Evolutionary conservation across 2,329 filamentous ascomycete genomes (phyloP).

Genomic region (Periconia macrospinosa): DNA sequence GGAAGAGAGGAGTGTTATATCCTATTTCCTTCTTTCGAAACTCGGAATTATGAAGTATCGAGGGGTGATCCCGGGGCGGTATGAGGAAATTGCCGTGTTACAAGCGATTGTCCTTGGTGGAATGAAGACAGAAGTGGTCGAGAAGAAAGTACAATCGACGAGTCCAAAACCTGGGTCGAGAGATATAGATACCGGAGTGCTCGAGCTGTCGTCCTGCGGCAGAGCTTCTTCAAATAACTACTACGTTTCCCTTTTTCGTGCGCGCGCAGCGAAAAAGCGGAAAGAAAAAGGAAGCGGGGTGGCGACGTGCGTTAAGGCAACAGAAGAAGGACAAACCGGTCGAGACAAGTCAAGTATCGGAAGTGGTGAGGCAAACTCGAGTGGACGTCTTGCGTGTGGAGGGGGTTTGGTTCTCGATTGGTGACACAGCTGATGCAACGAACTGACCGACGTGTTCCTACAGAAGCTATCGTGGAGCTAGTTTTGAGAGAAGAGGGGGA

Average conservation of each 20-base stretch:
- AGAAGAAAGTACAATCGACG: too few species aligned
- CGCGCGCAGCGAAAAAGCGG: neutral
- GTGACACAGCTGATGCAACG: slow-evolving; percentile 2
- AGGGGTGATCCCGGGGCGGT: neutral
- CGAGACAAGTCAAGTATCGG: neutral
- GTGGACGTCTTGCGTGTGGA: neutral
- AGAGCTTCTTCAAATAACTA: slow-evolving; percentile 14
- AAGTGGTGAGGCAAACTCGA: neutral
- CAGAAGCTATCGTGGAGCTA: neutral
- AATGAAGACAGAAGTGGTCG: too few species aligned
- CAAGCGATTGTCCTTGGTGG: slow-evolving; percentile 10
- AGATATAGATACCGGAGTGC: slow-evolving; percentile 3
- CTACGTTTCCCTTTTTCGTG: slow-evolving; percentile 16
- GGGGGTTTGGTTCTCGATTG: neutral
- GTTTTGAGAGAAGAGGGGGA: slow-evolving; percentile 10
- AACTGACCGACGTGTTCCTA: neutral
- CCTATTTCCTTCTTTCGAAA: neutral
- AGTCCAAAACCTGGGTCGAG: neutral
- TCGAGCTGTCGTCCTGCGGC: slow-evolving; percentile 3
- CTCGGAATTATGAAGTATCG: slow-evolving; percentile 3
- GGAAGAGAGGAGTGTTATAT: neutral
- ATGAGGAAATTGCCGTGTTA: slow-evolving; percentile 6
- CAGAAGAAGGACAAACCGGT: neutral
- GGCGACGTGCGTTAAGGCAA: neutral
- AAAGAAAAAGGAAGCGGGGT: neutral